Percentiles rank a stretch among this genome's conserved stretches.
phyloP scores from a whole-genome alignment of 1,284 basidiomycete species.

The Apiotrichum siamense region DNA sequence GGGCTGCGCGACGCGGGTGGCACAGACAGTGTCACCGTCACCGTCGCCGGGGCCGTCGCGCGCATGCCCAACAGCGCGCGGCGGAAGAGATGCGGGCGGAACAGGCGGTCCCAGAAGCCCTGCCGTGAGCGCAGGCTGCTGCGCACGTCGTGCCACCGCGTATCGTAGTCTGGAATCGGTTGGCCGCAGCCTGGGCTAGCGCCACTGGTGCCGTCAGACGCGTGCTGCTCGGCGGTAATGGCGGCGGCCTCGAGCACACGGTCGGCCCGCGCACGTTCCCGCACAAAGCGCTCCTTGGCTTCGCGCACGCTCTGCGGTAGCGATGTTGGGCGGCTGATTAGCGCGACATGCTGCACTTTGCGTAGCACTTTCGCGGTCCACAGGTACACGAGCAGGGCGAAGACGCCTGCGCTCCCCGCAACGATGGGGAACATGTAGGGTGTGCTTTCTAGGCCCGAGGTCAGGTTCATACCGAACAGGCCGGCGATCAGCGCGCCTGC shows the following conservation, averaged over 20 bases:
- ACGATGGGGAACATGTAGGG: conserved; percentile 47
- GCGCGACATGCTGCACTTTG: conserved; percentile 39
- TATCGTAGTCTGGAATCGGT: conserved; percentile 15
- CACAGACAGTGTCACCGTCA: neutral
- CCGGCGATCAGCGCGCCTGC: conserved; percentile 89
- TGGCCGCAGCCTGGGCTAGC: neutral
- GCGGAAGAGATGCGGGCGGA: conserved; percentile 12
- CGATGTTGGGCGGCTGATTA: conserved; percentile 13
- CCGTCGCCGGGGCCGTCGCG: too few species aligned
- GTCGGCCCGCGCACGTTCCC: conserved; percentile 8
- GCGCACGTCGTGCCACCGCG: conserved; percentile 12
- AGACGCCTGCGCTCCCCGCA: conserved; percentile 31
- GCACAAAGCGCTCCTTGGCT: conserved; percentile 15
- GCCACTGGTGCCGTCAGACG: neutral
- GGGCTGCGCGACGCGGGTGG: too few species aligned
- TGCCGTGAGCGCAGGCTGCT: conserved; percentile 2
- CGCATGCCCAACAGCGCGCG: conserved; percentile 11
- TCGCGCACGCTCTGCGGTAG: conserved; percentile 13
- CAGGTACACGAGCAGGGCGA: conserved; percentile 37
- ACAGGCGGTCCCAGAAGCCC: conserved; percentile 15
- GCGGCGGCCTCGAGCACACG: conserved; percentile 8
- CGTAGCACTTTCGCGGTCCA: conserved; percentile 39
- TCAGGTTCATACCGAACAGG: conserved; percentile 91
- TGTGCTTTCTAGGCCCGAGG: conserved; percentile 40
- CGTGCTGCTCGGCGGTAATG: neutral